These are phyloP conservation scores for Nemania sp. DNA, from an alignment of 2,329 filamentous ascomycete species.

Conservation along the genomic window DNA sequence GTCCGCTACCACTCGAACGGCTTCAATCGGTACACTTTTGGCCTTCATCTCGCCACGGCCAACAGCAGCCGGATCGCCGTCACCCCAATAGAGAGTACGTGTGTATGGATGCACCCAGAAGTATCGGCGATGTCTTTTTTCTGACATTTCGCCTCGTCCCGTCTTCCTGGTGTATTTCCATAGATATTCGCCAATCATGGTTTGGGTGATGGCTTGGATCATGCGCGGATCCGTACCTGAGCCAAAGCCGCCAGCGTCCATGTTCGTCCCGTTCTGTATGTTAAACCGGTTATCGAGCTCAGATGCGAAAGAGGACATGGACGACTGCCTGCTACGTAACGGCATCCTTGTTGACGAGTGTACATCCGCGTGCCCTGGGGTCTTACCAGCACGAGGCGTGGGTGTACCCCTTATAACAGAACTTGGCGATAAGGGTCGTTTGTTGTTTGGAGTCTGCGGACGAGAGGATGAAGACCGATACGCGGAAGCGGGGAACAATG, in stretches of 20 bases:
- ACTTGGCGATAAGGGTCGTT: constrained; percentile 47
- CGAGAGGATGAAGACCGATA: constrained; percentile 51
- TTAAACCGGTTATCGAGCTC: constrained; percentile 93
- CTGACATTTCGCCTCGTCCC: constrained; percentile 85
- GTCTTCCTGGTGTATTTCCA: constrained; percentile 99
- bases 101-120: constrained; percentile 99
- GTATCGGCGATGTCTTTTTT: constrained; percentile 88
- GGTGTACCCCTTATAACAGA: constrained; percentile 55
- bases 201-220: constrained; percentile 99
- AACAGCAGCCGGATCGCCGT: constrained; percentile 78
- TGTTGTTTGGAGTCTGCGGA: constrained; percentile 64
- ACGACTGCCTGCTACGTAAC: constrained; percentile 68
- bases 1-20: constrained; percentile 87
- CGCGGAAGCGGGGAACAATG: constrained; percentile 79
- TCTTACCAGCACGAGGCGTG: constrained; percentile 58
- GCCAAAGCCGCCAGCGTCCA: constrained; percentile 62
- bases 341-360: constrained; percentile 52
- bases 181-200: constrained; percentile 98
- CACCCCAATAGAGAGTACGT: constrained; percentile 94
- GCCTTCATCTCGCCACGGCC: constrained; percentile 73
- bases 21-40: constrained; percentile 94
- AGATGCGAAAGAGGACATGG: constrained; percentile 92
- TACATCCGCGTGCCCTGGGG: constrained; percentile 51
- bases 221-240: constrained; percentile 88
- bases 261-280: constrained; percentile 62